A percentile compares a stretch with the other conserved stretches of the same genome.
phyloP scores from a whole-genome alignment of 257 asterid species.

The Penstemon newberryi region DNA sequence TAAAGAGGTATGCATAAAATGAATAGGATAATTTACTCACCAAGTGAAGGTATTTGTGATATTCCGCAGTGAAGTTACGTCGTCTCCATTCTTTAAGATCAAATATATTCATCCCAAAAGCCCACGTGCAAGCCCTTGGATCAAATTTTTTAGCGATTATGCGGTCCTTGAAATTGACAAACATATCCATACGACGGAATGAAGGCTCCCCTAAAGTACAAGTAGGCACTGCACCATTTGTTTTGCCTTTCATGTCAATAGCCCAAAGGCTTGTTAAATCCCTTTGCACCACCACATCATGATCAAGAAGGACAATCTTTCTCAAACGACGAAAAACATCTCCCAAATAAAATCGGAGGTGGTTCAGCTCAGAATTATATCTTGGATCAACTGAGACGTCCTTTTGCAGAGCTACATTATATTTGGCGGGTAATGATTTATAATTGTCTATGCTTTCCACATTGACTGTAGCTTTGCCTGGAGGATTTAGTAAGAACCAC shows the following conservation, averaged over 20 bases:
- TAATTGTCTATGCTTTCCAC: conserved; percentile 65
- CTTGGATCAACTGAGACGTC: conserved; percentile 67
- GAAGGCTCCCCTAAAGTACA: conserved; percentile 70
- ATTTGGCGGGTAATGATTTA: conserved; percentile 58
- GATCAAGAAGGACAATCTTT: conserved; percentile 88
- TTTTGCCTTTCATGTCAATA: conserved; percentile 72
- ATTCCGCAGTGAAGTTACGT: conserved; percentile 54
- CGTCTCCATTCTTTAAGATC: conserved; percentile 85
- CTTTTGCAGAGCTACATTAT: conserved; percentile 48
- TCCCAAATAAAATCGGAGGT: conserved; percentile 88
- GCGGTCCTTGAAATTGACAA: conserved; percentile 74
- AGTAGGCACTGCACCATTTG: conserved; percentile 83
- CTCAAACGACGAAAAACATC: conserved; percentile 71
- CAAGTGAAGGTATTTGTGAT: conserved; percentile 68
- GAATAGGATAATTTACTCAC: conserved; percentile 40
- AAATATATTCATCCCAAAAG: conserved; percentile 89
- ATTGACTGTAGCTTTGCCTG: conserved; percentile 66
- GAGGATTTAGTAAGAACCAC: conserved; percentile 94
- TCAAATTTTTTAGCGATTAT: conserved; percentile 49
- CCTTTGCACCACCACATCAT: conserved; percentile 87
- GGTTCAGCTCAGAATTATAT: conserved; percentile 73
- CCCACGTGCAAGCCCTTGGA: conserved; percentile 83
- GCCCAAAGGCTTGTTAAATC: conserved; percentile 78
- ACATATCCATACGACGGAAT: conserved; percentile 72
- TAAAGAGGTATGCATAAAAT: background rate